Conservation (phyloP, 179 eudicot genomes). For the Spergularia azorica region DNA sequence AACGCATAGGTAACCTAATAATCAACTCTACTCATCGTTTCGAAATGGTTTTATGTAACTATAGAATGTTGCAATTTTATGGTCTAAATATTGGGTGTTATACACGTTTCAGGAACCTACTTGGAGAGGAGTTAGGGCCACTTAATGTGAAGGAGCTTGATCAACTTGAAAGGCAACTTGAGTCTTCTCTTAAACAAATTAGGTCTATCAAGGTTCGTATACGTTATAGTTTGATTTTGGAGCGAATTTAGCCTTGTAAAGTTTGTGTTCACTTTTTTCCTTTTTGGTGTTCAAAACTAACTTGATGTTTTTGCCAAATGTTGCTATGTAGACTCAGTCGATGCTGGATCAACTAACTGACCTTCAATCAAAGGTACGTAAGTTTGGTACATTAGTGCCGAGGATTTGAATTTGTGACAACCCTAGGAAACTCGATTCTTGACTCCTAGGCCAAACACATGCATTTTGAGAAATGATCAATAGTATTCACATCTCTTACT, state of each 20-base stretch:
- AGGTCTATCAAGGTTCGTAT: conserved; percentile 68
- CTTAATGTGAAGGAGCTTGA: conserved; percentile 86
- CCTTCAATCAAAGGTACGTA: conserved; percentile 75
- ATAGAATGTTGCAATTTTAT: too few species aligned
- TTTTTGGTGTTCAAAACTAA: too few species aligned
- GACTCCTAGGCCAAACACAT: too few species aligned
- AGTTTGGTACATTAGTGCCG: too few species aligned
- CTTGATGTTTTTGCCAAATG: neutral
- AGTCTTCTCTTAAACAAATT: conserved; percentile 63
- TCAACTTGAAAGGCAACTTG: conserved; percentile 82
- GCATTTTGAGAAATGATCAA: neutral
- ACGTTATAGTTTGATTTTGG: too few species aligned
- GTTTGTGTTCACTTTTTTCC: neutral
- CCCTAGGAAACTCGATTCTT: too few species aligned
- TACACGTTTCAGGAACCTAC: conserved; percentile 54
- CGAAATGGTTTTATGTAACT: too few species aligned
- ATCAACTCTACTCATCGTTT: too few species aligned
- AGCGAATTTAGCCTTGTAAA: neutral
- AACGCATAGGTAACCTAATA: conserved; percentile 60
- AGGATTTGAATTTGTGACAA: too few species aligned
- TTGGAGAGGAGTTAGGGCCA: conserved; percentile 86
- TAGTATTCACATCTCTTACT: too few species aligned
- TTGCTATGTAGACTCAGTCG: conserved; percentile 60
- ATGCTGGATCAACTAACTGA: conserved; percentile 91
- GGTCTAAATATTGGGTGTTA: neutral